Percentiles rank a stretch among this genome's conserved stretches.
phyloP scores from a whole-genome alignment of 805 yeast species.

The Teunomyces lycoperdinae region DNA sequence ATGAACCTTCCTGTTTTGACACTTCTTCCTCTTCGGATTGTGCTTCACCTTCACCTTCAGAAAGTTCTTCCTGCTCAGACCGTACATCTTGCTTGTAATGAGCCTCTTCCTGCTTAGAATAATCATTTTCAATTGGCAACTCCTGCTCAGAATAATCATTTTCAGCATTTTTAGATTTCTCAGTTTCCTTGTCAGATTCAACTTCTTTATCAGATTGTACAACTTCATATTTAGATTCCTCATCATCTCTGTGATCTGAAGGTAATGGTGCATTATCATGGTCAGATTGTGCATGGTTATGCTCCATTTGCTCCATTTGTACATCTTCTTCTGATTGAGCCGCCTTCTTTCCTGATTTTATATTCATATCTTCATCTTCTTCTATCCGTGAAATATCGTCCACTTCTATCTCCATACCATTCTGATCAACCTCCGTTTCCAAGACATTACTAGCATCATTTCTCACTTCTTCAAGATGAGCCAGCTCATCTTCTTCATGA shows the following conservation, averaged over 20 bases:
- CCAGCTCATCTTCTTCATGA: not conserved
- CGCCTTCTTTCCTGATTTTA: not conserved
- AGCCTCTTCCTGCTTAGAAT: too few relatives aligned
- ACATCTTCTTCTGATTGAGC: not conserved
- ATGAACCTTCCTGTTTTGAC: constrained; percentile 1
- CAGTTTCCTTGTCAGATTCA: too few relatives aligned
- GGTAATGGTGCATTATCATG: too few relatives aligned
- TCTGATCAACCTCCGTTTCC: not conserved
- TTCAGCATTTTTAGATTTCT: not conserved
- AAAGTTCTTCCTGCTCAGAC: too few relatives aligned
- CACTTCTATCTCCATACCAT: not conserved
- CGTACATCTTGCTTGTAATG: too few relatives aligned
- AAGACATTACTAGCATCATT: not conserved
- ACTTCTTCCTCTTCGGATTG: constrained; percentile 5
- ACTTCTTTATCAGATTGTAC: not conserved
- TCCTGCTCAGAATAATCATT: not conserved
- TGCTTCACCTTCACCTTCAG: not conserved
- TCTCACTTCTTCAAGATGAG: not conserved
- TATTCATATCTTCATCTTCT: not conserved
- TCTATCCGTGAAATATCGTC: not conserved
- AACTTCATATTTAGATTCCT: not conserved
- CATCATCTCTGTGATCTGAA: not conserved
- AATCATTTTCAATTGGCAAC: not conserved
- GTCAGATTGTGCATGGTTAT: too few relatives aligned
- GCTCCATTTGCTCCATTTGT: too few relatives aligned